Conservation (phyloP, 306 rosid genomes). For the Vigna mungo region DNA sequence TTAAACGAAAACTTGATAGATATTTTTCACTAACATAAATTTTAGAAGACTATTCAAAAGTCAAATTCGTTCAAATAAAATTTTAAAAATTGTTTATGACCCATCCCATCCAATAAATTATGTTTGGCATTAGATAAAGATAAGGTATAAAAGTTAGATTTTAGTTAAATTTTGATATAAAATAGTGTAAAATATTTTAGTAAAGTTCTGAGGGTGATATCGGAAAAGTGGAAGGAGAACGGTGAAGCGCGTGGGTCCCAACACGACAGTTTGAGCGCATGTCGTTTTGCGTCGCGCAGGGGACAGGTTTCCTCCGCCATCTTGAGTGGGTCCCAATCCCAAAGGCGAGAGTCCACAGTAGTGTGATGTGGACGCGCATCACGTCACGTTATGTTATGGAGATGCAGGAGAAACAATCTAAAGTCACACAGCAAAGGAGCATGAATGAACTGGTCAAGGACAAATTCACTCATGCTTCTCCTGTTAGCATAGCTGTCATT, state of each 20-base stretch:
- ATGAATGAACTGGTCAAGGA: neutral
- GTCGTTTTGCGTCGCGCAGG: conserved; percentile 40
- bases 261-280: neutral
- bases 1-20: too few species aligned
- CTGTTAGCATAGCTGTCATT: neutral
- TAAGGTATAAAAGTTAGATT: too few species aligned
- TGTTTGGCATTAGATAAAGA: too few species aligned
- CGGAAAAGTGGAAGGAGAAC: neutral
- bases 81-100: neutral
- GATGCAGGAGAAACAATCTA: neutral
- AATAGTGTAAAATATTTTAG: neutral
- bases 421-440: too few species aligned
- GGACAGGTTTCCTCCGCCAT: conserved; percentile 5
- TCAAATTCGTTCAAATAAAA: neutral
- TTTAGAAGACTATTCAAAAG: too few species aligned
- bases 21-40: too few species aligned
- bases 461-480: neutral
- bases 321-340: conserved; percentile 40
- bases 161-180: neutral
- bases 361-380: conserved; percentile 43
- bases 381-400: neutral
- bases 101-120: too few species aligned
- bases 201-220: too few species aligned
- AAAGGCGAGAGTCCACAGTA: neutral
- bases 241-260: conserved; percentile 62